Percentiles rank a stretch among this genome's conserved stretches.
These are phyloP conservation scores for Ballota nigra DNA, from an alignment of 257 asterid species.

Conservation along the genomic window DNA sequence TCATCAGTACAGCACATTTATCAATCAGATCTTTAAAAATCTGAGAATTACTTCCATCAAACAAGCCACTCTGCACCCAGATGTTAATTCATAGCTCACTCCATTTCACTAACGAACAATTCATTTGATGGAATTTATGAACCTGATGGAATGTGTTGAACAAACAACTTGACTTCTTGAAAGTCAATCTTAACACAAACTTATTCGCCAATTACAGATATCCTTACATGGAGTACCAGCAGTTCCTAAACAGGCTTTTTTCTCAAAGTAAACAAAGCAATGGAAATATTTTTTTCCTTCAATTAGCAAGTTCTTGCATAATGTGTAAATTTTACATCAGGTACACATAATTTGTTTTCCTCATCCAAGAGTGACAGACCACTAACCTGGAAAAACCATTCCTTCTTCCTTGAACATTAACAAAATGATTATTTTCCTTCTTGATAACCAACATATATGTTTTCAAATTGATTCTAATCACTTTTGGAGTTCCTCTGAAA, in stretches of 20 bases:
- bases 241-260: not conserved
- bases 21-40: not conserved
- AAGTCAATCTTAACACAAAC: not conserved
- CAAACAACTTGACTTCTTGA: not conserved
- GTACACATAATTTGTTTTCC: not conserved
- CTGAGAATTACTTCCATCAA: not conserved
- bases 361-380: not conserved
- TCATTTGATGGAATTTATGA: not conserved
- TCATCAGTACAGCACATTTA: not conserved
- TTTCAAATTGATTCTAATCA: no score
- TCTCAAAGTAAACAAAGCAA: not conserved
- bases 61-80: not conserved
- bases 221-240: not conserved
- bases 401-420: not conserved
- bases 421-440: not conserved
- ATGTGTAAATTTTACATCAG: not conserved
- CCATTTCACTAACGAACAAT: not conserved
- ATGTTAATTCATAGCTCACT: not conserved
- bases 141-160: not conserved
- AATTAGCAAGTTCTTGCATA: not conserved
- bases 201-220: not conserved
- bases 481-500: not conserved
- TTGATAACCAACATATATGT: not conserved
- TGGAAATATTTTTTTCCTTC: not conserved
- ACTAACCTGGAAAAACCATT: not conserved